Percentiles rank a stretch among this genome's conserved stretches.
These are phyloP conservation scores for Trametes punicea DNA, from an alignment of 768 basidiomycete species.

Conservation along the genomic window DNA sequence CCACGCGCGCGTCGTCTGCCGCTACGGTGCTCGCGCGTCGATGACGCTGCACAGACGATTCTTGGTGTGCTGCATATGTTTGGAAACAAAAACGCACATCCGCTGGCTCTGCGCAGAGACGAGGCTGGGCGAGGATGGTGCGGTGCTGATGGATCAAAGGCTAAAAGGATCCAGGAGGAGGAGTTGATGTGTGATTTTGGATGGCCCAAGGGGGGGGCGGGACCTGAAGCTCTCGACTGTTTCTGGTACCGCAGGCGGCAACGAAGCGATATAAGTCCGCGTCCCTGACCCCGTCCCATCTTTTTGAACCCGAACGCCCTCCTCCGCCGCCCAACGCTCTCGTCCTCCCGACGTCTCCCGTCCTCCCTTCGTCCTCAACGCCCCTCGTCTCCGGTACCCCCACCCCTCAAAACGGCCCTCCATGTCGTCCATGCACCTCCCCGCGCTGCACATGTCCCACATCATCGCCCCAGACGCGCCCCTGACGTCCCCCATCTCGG, in stretches of 20 bases:
- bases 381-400: background rate
- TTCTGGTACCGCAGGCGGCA: slow-evolving; percentile 11
- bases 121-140: background rate
- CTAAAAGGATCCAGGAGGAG: background rate
- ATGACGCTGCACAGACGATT: background rate
- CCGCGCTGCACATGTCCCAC: slow-evolving; percentile 46
- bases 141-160: background rate
- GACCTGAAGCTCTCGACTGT: background rate
- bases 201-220: slow-evolving; percentile 9
- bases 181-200: slow-evolving; percentile 12
- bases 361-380: slow-evolving; percentile 1
- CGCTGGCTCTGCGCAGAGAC: background rate
- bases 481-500: slow-evolving; percentile 49
- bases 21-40: background rate
- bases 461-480: slow-evolving; percentile 57
- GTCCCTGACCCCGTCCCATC: slow-evolving; percentile 7
- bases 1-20: background rate
- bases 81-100: background rate
- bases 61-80: background rate
- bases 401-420: background rate
- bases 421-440: slow-evolving; percentile 24
- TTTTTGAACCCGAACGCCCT: slow-evolving; percentile 19
- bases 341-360: slow-evolving; percentile 3
- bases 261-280: slow-evolving; percentile 22
- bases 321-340: slow-evolving; percentile 4